Evolutionary conservation across 1,284 basidiomycete genomes (phyloP).

Genomic region (Cystobasidiaceae sp.): DNA sequence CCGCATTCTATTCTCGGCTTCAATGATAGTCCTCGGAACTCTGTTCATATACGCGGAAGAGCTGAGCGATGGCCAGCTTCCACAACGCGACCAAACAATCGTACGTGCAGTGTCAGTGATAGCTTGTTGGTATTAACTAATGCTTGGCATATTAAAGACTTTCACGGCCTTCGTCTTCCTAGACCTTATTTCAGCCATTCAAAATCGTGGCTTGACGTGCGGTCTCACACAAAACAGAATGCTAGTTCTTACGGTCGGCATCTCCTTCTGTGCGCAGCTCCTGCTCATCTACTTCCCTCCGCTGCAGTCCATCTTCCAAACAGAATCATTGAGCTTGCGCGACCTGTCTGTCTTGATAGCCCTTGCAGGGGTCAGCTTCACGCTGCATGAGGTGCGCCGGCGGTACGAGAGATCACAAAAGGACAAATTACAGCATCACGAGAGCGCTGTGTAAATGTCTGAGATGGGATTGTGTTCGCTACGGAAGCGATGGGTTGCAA

Average conservation of each 20-base stretch:
- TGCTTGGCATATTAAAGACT: slow-evolving; percentile 56
- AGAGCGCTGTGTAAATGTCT: slow-evolving; percentile 22
- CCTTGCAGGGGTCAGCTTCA: slow-evolving; percentile 66
- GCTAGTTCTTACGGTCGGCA: slow-evolving; percentile 77
- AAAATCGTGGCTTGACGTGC: slow-evolving; percentile 84
- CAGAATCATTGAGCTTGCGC: slow-evolving; percentile 62
- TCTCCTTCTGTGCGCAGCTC: slow-evolving; percentile 77
- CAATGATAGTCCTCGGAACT: slow-evolving; percentile 82
- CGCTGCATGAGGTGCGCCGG: slow-evolving; percentile 72
- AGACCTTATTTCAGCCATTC: slow-evolving; percentile 87
- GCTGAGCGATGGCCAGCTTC: slow-evolving; percentile 72
- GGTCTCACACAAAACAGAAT: slow-evolving; percentile 75
- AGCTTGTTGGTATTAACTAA: background rate
- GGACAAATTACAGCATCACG: slow-evolving; percentile 12
- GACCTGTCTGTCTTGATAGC: slow-evolving; percentile 69
- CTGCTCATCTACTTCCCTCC: slow-evolving; percentile 82
- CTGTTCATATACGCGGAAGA: slow-evolving; percentile 81
- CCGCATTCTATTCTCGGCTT: slow-evolving; percentile 82
- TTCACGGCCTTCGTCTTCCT: slow-evolving; percentile 96
- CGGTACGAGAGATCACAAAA: slow-evolving; percentile 61
- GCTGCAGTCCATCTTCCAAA: slow-evolving; percentile 91
- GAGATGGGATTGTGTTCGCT: background rate
- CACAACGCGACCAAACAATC: slow-evolving; percentile 87
- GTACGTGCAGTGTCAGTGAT: slow-evolving; percentile 51
- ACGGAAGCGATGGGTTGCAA: no score